Evolutionary conservation across 495 filamentous ascomycete species (phyloP).

Genomic region (Penicillium pulvis): DNA sequence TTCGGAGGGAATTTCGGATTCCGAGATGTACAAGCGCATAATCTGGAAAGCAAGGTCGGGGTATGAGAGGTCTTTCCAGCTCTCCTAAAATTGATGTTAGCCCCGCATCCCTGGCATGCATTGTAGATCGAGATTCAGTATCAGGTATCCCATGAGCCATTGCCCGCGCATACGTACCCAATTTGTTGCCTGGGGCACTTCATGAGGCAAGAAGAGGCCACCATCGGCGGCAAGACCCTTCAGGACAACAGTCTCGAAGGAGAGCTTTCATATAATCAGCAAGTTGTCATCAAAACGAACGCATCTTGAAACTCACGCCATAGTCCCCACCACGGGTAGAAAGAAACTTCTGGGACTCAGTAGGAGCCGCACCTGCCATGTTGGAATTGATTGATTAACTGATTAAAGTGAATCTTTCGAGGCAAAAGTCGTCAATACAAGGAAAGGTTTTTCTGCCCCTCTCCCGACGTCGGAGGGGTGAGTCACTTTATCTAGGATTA

Average conservation of each 20-base stretch:
- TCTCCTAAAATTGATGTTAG: slow-evolving; percentile 25
- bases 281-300: slow-evolving; percentile 4
- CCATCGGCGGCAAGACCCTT: slow-evolving; percentile 89
- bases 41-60: slow-evolving; percentile 69
- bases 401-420: not conserved
- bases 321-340: slow-evolving; percentile 80
- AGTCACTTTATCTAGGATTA: slow-evolving; percentile 1
- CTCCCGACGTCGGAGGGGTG: slow-evolving; percentile 6
- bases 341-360: slow-evolving; percentile 71
- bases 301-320: slow-evolving; percentile 55
- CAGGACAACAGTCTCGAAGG: slow-evolving; percentile 88
- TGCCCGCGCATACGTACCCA: slow-evolving; percentile 4
- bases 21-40: slow-evolving; percentile 66
- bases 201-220: slow-evolving; percentile 47
- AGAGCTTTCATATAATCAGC: slow-evolving; percentile 56
- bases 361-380: slow-evolving; percentile 13
- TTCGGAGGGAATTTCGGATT: slow-evolving; percentile 73
- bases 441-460: slow-evolving; percentile 3
- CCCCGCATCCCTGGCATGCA: slow-evolving; percentile 79
- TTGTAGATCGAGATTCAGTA: not conserved
- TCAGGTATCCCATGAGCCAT: not conserved
- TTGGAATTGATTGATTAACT: not conserved
- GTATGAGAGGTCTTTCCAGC: slow-evolving; percentile 77
- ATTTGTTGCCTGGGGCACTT: slow-evolving; percentile 27
- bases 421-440: not conserved